Conservation (phyloP, 208 protist species). For the Leishmania martiniquensis region DNA sequence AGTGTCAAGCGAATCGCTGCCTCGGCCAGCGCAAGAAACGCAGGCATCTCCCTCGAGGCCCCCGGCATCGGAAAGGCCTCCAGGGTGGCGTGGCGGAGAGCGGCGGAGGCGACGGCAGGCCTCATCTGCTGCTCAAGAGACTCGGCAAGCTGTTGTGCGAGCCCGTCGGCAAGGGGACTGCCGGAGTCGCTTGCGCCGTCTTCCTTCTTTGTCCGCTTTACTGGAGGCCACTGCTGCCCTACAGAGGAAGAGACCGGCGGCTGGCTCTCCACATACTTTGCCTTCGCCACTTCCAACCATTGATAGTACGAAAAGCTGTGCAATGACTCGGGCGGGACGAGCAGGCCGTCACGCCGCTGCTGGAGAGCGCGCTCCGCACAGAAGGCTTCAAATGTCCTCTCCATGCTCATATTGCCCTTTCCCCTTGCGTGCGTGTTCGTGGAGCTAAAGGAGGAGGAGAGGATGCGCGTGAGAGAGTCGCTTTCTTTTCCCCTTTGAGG, state of each 20-base stretch:
- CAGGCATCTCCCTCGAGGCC: slow-evolving; percentile 20
- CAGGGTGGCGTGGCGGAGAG: slow-evolving; percentile 27
- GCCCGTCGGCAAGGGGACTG: slow-evolving; percentile 9
- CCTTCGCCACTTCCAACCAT: slow-evolving; percentile 44
- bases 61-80: slow-evolving; percentile 38
- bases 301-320: slow-evolving; percentile 38
- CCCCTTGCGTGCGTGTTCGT: not conserved
- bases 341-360: slow-evolving; percentile 33
- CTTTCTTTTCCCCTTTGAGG: not conserved
- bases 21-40: slow-evolving; percentile 51
- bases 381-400: slow-evolving; percentile 43
- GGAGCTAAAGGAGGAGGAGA: too few species aligned
- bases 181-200: too few species aligned
- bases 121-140: slow-evolving; percentile 5
- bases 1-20: slow-evolving; percentile 50
- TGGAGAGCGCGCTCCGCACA: slow-evolving; percentile 37
- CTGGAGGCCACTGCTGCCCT: not conserved
- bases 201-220: slow-evolving; percentile 10
- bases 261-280: slow-evolving; percentile 4
- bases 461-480: too few species aligned
- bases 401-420: slow-evolving; percentile 6
- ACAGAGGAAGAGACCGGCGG: not conserved
- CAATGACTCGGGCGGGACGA: slow-evolving; percentile 28
- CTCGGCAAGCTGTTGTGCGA: slow-evolving; percentile 18
- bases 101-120: not conserved